These are phyloP conservation scores for Akanthomyces muscarius DNA, from an alignment of 2,329 filamentous ascomycete species.

Conservation along the genomic window DNA sequence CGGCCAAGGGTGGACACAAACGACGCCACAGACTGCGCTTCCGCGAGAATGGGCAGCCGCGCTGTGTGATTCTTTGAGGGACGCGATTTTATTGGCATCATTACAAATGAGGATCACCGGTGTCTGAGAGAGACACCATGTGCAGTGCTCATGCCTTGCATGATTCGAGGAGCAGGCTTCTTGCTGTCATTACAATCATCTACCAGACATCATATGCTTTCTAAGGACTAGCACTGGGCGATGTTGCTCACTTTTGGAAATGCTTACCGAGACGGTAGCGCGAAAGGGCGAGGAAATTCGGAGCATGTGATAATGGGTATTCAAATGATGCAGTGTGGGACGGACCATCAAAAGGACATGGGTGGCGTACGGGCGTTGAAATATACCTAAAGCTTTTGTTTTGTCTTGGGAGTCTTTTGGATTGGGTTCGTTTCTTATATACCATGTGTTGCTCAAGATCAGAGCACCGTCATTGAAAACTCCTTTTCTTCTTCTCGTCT, in stretches of 20 bases:
- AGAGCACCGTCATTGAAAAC: neutral
- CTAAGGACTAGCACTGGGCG: neutral
- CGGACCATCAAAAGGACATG: neutral
- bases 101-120: neutral
- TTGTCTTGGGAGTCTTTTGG: neutral
- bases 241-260: neutral
- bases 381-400: neutral
- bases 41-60: slow-evolving; percentile 32
- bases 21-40: slow-evolving; percentile 29
- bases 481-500: neutral
- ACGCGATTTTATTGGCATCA: too few species aligned
- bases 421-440: neutral
- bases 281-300: neutral
- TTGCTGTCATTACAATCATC: neutral
- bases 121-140: neutral
- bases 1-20: slow-evolving; percentile 26
- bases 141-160: neutral
- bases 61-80: slow-evolving; percentile 43
- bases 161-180: slow-evolving; percentile 1
- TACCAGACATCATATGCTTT: neutral
- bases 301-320: neutral
- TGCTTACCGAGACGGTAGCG: neutral
- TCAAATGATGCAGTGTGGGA: neutral
- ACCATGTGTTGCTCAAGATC: neutral
- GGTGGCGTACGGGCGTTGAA: slow-evolving; percentile 3